Conservation (phyloP, 257 asterid species). For the Eustoma russellianum region DNA sequence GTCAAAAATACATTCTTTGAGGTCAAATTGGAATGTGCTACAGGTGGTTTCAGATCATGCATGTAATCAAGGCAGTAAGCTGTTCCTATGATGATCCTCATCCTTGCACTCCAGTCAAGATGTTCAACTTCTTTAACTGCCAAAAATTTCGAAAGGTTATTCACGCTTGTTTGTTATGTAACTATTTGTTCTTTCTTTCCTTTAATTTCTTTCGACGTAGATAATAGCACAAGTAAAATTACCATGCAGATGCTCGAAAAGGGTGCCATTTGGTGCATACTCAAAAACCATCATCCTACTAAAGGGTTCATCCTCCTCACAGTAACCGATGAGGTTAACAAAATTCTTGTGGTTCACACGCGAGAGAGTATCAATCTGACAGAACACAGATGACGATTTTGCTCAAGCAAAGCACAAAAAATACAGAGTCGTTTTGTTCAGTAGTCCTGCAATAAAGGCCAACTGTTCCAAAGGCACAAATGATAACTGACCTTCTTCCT, state of each 20-base stretch:
- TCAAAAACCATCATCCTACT: conserved; percentile 96
- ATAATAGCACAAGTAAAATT: conserved; percentile 13
- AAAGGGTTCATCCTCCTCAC: conserved; percentile 85
- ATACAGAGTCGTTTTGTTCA: too few relatives aligned
- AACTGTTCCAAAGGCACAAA: neutral
- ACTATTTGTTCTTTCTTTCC: too few relatives aligned
- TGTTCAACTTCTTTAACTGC: conserved; percentile 75
- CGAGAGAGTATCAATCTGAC: conserved; percentile 66
- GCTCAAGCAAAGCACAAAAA: too few relatives aligned
- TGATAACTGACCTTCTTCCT: conserved; percentile 56
- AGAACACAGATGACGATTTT: neutral
- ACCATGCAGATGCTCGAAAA: conserved; percentile 89
- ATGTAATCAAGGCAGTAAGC: conserved; percentile 78
- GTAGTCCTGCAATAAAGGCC: too few relatives aligned
- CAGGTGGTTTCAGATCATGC: conserved; percentile 74
- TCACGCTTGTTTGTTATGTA: neutral
- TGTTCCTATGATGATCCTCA: conserved; percentile 76
- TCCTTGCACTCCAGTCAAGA: conserved; percentile 83
- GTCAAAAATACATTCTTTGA: conserved; percentile 54
- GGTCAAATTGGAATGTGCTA: conserved; percentile 45
- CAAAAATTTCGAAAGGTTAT: neutral
- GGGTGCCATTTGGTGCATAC: conserved; percentile 84
- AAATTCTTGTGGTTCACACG: conserved; percentile 93
- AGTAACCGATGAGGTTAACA: conserved; percentile 77
- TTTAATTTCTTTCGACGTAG: neutral